Conservation (phyloP, 2,329 filamentous ascomycete genomes). For the Triangularia verruculosa region DNA sequence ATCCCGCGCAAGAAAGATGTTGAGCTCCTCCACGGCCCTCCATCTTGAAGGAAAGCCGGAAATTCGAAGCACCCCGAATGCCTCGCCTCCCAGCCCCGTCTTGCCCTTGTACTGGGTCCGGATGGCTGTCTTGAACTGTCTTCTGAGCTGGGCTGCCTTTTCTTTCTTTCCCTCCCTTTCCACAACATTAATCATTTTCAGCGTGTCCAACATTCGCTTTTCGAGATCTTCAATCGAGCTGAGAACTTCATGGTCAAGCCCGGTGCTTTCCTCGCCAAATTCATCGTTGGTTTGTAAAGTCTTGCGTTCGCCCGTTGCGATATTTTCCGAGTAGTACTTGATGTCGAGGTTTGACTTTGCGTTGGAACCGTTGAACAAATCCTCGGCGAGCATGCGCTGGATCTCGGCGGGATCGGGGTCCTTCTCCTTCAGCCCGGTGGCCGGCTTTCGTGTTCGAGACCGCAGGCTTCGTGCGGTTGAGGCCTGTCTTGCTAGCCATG, state of each 20-base stretch:
- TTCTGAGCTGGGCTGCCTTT: slow-evolving; percentile 31
- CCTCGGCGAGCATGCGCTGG: slow-evolving; percentile 21
- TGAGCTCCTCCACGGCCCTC: slow-evolving; percentile 30
- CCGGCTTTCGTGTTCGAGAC: neutral
- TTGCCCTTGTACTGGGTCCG: slow-evolving; percentile 31
- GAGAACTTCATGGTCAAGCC: slow-evolving; percentile 26
- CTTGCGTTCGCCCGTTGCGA: slow-evolving; percentile 51
- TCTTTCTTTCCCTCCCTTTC: slow-evolving; percentile 29
- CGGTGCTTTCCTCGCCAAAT: slow-evolving; percentile 22
- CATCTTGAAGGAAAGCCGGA: slow-evolving; percentile 25
- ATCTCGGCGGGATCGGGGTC: slow-evolving; percentile 16
- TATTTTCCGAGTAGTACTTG: slow-evolving; percentile 42
- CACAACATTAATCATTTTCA: slow-evolving; percentile 28
- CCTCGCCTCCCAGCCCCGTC: slow-evolving; percentile 30
- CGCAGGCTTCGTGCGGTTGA: slow-evolving; percentile 11
- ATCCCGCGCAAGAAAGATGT: slow-evolving; percentile 30
- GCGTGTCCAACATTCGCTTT: slow-evolving; percentile 29
- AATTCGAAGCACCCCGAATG: slow-evolving; percentile 24
- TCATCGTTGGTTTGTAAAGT: slow-evolving; percentile 23
- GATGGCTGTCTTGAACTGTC: slow-evolving; percentile 37
- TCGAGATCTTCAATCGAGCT: slow-evolving; percentile 35
- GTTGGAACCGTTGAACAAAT: slow-evolving; percentile 17
- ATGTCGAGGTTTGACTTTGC: slow-evolving; percentile 16
- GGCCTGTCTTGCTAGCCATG: slow-evolving; percentile 20
- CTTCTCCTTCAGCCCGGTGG: neutral